phyloP scores from a whole-genome alignment of 148 eudicot species.

The Silene uniflora region DNA sequence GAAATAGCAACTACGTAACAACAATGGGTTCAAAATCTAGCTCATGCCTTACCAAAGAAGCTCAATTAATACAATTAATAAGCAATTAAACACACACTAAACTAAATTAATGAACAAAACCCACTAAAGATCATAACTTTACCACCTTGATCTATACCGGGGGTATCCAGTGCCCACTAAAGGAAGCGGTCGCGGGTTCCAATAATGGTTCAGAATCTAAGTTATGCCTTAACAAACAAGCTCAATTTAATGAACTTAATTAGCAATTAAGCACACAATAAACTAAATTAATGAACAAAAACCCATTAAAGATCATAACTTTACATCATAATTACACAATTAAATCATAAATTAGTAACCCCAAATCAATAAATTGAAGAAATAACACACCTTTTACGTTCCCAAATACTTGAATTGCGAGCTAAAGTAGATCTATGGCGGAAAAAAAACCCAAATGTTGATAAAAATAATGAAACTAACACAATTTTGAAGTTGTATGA shows the following conservation, averaged over 20 bases:
- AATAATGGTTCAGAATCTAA: neutral
- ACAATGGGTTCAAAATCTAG: too few relatives aligned
- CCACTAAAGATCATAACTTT: constrained; percentile 2
- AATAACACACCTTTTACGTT: constrained; percentile 2
- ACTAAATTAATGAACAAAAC: neutral
- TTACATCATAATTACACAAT: constrained; percentile 6
- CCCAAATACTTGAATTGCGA: neutral
- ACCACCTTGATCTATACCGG: constrained; percentile 12
- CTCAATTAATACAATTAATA: constrained; percentile 1
- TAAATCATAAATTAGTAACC: constrained; percentile 1
- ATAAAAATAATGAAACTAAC: neutral
- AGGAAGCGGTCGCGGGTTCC: too few relatives aligned
- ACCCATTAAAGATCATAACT: constrained; percentile 2
- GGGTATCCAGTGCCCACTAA: too few relatives aligned
- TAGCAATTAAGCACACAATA: neutral
- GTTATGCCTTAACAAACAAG: constrained; percentile 1
- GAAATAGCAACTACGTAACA: too few relatives aligned
- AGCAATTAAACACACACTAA: neutral
- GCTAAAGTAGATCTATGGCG: constrained; percentile 17
- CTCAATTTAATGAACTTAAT: neutral
- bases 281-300: neutral
- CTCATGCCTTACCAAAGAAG: constrained; percentile 1
- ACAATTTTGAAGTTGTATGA: neutral
- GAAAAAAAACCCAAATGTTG: neutral
- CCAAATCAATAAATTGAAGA: neutral